Conservation (phyloP, 1,284 basidiomycete species). For the Schizophyllum commune region DNA sequence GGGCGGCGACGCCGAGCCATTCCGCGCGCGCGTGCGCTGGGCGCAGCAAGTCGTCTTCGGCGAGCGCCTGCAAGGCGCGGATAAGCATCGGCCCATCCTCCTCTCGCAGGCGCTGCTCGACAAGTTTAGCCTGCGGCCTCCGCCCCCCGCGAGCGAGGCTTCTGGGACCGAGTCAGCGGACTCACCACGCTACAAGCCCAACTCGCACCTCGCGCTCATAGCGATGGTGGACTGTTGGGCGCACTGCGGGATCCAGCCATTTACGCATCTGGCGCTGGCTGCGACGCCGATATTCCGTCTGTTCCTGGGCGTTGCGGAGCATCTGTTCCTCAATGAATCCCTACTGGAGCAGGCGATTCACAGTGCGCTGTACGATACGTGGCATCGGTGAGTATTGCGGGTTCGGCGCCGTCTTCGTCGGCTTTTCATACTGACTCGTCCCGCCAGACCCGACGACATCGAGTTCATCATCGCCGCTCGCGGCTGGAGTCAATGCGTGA, state of each 20-base stretch:
- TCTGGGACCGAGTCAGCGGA: slow-evolving; percentile 14
- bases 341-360: slow-evolving; percentile 67
- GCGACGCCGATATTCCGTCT: slow-evolving; percentile 95
- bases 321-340: slow-evolving; percentile 72
- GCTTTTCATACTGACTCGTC: not conserved
- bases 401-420: too few relatives aligned
- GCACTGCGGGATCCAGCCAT: slow-evolving; percentile 80
- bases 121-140: slow-evolving; percentile 75
- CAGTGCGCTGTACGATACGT: slow-evolving; percentile 74
- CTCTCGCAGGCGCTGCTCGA: slow-evolving; percentile 85
- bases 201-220: slow-evolving; percentile 93
- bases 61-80: slow-evolving; percentile 21
- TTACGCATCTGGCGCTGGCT: slow-evolving; percentile 87
- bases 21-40: slow-evolving; percentile 69
- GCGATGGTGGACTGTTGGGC: slow-evolving; percentile 99
- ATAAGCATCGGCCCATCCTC: slow-evolving; percentile 59
- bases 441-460: slow-evolving; percentile 59
- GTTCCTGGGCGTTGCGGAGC: slow-evolving; percentile 97
- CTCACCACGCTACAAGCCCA: slow-evolving; percentile 38
- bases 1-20: slow-evolving; percentile 34
- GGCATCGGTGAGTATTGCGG: slow-evolving; percentile 47
- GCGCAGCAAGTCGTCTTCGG: slow-evolving; percentile 80
- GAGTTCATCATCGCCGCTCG: slow-evolving; percentile 93
- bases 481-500: slow-evolving; percentile 96
- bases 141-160: slow-evolving; percentile 18